Conservation (phyloP, 805 yeast genomes). For the Candida ficus region DNA sequence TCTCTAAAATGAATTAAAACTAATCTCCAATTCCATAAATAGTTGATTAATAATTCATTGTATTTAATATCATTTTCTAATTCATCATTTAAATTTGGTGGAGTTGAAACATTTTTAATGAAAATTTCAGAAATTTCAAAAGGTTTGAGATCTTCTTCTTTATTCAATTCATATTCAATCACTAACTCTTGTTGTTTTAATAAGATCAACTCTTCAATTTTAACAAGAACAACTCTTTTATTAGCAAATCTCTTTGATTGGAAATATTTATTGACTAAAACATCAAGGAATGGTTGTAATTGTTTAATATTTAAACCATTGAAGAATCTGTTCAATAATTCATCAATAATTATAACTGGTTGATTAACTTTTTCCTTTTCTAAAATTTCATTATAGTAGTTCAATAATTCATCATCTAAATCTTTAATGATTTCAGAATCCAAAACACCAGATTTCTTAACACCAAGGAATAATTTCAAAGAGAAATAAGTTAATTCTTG, state of each 20-base stretch:
- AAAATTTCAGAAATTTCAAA: slow-evolving; percentile 31
- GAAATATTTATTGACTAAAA: slow-evolving; percentile 31
- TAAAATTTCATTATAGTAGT: slow-evolving; percentile 30
- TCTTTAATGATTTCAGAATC: slow-evolving; percentile 33
- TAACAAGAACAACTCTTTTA: slow-evolving; percentile 38
- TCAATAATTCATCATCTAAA: slow-evolving; percentile 34
- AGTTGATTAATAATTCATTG: slow-evolving; percentile 33
- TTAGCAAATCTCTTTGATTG: slow-evolving; percentile 27
- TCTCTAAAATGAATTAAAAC: slow-evolving; percentile 57
- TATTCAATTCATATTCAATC: slow-evolving; percentile 54
- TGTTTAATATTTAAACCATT: slow-evolving; percentile 26
- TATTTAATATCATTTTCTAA: slow-evolving; percentile 31
- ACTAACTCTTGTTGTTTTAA: slow-evolving; percentile 52
- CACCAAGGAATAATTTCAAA: slow-evolving; percentile 35
- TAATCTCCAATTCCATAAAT: slow-evolving; percentile 66
- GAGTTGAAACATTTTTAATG: slow-evolving; percentile 28
- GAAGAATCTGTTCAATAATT: slow-evolving; percentile 30
- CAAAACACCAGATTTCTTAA: slow-evolving; percentile 24
- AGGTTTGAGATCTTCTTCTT: slow-evolving; percentile 21
- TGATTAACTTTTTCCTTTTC: slow-evolving; percentile 22
- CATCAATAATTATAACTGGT: slow-evolving; percentile 31
- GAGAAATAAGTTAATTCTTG: slow-evolving; percentile 43
- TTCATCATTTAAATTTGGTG: slow-evolving; percentile 30
- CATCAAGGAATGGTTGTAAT: slow-evolving; percentile 30
- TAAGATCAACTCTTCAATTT: slow-evolving; percentile 38